phyloP scores from a whole-genome alignment of 2,329 filamentous ascomycete genomes.

The Thyridium curvatum region DNA sequence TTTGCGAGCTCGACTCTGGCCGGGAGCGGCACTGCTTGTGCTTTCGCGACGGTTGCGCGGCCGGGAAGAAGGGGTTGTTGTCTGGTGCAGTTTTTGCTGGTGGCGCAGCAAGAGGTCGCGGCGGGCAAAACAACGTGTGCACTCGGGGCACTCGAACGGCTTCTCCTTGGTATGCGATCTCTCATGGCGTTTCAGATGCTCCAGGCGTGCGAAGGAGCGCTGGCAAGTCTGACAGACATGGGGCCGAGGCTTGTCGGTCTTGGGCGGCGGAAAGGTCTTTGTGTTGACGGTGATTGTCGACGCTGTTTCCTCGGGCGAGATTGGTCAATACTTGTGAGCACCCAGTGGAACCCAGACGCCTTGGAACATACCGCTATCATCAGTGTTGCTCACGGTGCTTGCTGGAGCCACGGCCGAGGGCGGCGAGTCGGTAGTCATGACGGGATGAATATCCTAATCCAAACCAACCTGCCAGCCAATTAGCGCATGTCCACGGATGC shows the following conservation, averaged over 20 bases:
- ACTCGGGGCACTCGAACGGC: slow-evolving; percentile 95
- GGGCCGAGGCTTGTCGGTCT: slow-evolving; percentile 94
- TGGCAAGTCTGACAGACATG: slow-evolving; percentile 90
- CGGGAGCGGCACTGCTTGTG: slow-evolving; percentile 63
- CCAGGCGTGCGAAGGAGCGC: slow-evolving; percentile 87
- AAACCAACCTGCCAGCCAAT: no score
- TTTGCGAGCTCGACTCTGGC: slow-evolving; percentile 75
- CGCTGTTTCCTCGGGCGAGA: no score
- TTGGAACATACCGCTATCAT: no score
- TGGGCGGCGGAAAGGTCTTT: slow-evolving; percentile 66
- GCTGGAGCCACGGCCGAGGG: no score
- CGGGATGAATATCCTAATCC: no score
- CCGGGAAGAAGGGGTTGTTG: slow-evolving; percentile 78
- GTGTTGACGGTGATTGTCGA: slow-evolving; percentile 48
- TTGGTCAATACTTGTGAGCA: no score
- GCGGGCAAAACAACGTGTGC: slow-evolving; percentile 87
- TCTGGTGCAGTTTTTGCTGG: slow-evolving; percentile 97
- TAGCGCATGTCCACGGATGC: no score
- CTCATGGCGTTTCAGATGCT: slow-evolving; percentile 96
- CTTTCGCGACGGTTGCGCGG: slow-evolving; percentile 89
- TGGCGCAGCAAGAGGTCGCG: slow-evolving; percentile 87
- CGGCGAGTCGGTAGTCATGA: no score
- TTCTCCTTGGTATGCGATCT: slow-evolving; percentile 98
- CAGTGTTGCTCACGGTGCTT: no score
- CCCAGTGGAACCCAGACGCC: no score